Conservation (phyloP, 2,329 filamentous ascomycete species). For the Plenodomus tracheiphilus region DNA sequence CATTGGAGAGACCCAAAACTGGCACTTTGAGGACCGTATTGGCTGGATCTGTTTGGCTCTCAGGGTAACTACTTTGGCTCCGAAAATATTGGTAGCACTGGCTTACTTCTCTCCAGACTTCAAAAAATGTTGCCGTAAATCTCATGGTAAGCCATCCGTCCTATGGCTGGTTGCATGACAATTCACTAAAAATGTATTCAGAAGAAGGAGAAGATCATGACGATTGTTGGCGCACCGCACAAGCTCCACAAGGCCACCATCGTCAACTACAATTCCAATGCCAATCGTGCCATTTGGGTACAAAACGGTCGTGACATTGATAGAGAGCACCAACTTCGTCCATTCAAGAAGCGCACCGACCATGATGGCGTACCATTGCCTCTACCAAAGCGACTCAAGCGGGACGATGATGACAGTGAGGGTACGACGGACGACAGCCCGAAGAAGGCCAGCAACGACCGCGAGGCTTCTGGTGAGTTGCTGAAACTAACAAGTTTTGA, state of each 20-base stretch:
- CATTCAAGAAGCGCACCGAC: not conserved
- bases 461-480: too few relatives aligned
- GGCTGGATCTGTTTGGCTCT: constrained; percentile 12
- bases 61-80: constrained; percentile 1
- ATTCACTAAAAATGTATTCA: constrained; percentile 2
- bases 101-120: not conserved
- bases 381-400: not conserved
- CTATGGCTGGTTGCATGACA: not conserved
- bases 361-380: not conserved
- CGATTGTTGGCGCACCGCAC: constrained; percentile 14
- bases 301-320: constrained; percentile 9
- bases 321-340: constrained; percentile 1
- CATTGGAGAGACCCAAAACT: constrained; percentile 13
- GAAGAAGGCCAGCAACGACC: not conserved
- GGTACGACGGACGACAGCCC: not conserved
- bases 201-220: constrained; percentile 17
- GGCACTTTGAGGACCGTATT: constrained; percentile 16
- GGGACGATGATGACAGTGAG: not conserved
- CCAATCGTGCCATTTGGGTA: constrained; percentile 9
- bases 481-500: too few relatives aligned
- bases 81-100: not conserved
- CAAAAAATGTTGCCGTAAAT: constrained; percentile 10
- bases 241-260: constrained; percentile 13
- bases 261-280: constrained; percentile 12
- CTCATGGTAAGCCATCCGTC: constrained; percentile 8